These are phyloP conservation scores for Nemania bipapillata DNA, from an alignment of 2,329 filamentous ascomycete species.

Conservation along the genomic window DNA sequence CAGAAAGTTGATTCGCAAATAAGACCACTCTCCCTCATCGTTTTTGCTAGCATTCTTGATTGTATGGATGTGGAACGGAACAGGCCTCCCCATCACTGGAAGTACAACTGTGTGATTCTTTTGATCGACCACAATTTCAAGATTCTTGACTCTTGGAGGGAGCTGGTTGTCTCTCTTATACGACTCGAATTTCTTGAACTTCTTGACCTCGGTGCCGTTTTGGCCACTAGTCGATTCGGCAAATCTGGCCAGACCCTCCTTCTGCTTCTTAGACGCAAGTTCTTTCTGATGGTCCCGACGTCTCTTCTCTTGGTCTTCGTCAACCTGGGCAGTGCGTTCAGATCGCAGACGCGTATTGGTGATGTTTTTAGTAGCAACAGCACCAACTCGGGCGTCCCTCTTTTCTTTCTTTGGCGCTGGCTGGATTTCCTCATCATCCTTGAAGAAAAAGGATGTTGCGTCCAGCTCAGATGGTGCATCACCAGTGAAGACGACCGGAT, in stretches of 20 bases:
- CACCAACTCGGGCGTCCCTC: conserved; percentile 82
- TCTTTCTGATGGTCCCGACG: conserved; percentile 94
- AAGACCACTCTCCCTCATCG: conserved; percentile 92
- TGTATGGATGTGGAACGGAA: conserved; percentile 96
- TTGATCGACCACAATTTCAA: conserved; percentile 88
- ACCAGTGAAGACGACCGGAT: conserved; percentile 89
- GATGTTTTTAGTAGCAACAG: conserved; percentile 93
- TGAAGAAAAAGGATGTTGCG: conserved; percentile 97
- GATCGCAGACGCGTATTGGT: conserved; percentile 92
- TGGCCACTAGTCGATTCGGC: conserved; percentile 84
- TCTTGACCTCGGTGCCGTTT: conserved; percentile 93
- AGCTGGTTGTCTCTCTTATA: conserved; percentile 98
- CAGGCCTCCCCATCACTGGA: conserved; percentile 95
- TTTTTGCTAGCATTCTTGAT: conserved; percentile 99
- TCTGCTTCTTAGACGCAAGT: conserved; percentile 84
- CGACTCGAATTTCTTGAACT: conserved; percentile 98
- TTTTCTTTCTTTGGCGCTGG: conserved; percentile 91
- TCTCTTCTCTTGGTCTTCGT: conserved; percentile 88
- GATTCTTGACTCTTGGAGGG: conserved; percentile 80
- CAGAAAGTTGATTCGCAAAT: conserved; percentile 94
- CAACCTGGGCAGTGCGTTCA: conserved; percentile 85
- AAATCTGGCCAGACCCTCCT: conserved; percentile 85
- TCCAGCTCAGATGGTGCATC: conserved; percentile 92
- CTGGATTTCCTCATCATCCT: conserved; percentile 89
- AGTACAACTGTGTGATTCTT: conserved; percentile 92